Evolutionary conservation across 1,139 yeast species (phyloP).

Genomic region (Diutina ranongensis): DNA sequence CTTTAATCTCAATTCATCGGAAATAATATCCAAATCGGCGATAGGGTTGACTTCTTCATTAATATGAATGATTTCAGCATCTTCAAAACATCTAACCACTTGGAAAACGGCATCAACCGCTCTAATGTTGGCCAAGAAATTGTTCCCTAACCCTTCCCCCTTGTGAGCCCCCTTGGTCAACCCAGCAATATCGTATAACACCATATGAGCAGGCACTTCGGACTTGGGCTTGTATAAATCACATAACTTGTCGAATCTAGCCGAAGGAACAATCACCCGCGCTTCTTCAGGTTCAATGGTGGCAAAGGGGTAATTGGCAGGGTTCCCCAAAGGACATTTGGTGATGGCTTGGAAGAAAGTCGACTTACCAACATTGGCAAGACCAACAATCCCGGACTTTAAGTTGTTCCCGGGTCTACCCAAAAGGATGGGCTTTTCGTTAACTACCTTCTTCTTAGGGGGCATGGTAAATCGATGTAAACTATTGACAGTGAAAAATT

Average conservation of each 20-base stretch:
- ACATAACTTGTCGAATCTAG: conserved; percentile 69
- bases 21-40: conserved; percentile 88
- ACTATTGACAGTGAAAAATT: not conserved
- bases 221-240: conserved; percentile 71
- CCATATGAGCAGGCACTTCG: conserved; percentile 87
- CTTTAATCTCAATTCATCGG: conserved; percentile 86
- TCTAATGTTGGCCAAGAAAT: conserved; percentile 93
- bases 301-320: conserved; percentile 97
- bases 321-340: conserved; percentile 89
- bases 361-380: conserved; percentile 95
- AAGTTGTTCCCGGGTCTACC: conserved; percentile 98
- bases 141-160: conserved; percentile 98
- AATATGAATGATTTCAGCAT: conserved; percentile 94
- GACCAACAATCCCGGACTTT: conserved; percentile 93
- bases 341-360: conserved; percentile 82
- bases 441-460: conserved; percentile 47
- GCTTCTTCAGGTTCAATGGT: conserved; percentile 99
- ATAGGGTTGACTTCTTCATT: conserved; percentile 97
- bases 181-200: conserved; percentile 96
- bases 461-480: not conserved
- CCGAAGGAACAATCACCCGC: conserved; percentile 89
- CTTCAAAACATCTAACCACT: conserved; percentile 96
- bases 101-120: conserved; percentile 98
- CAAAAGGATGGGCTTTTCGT: conserved; percentile 78
- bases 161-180: conserved; percentile 94